Percentiles rank a stretch among this genome's conserved stretches.
Evolutionary conservation across 1,284 basidiomycete species (phyloP).

Genomic region (Tilletia indica): DNA sequence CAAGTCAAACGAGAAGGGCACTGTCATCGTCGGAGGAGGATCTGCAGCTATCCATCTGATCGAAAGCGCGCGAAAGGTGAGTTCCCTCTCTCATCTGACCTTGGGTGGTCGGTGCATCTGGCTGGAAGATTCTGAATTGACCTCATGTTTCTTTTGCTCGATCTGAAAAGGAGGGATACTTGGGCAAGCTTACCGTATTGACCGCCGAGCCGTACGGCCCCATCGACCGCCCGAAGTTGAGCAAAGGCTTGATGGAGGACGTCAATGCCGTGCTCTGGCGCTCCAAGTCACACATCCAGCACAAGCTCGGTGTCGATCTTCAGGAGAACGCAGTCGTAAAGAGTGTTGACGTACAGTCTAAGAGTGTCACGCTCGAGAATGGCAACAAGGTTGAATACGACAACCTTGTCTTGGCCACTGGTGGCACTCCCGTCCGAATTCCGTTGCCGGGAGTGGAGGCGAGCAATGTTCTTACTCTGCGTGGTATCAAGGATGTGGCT

Average conservation of each 20-base stretch:
- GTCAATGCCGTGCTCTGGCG: slow-evolving; percentile 74
- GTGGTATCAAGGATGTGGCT: slow-evolving; percentile 71
- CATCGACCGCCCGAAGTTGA: slow-evolving; percentile 86
- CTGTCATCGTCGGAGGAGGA: slow-evolving; percentile 83
- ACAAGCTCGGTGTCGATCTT: slow-evolving; percentile 76
- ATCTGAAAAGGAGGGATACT: slow-evolving; percentile 68
- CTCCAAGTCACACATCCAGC: slow-evolving; percentile 71
- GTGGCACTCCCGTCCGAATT: slow-evolving; percentile 62
- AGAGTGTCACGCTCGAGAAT: slow-evolving; percentile 54
- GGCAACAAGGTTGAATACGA: slow-evolving; percentile 55
- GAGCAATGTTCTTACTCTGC: slow-evolving; percentile 75
- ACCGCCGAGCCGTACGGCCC: slow-evolving; percentile 77
- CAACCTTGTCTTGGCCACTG: slow-evolving; percentile 58
- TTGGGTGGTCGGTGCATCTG: neutral
- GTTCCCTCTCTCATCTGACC: neutral
- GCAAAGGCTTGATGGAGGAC: slow-evolving; percentile 80
- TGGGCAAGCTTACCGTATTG: slow-evolving; percentile 73
- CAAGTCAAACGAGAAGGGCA: slow-evolving; percentile 61
- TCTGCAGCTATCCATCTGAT: slow-evolving; percentile 75
- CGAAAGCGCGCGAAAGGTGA: slow-evolving; percentile 68
- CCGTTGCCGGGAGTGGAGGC: slow-evolving; percentile 77
- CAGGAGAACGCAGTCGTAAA: slow-evolving; percentile 62
- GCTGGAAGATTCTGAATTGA: neutral
- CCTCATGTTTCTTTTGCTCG: neutral
- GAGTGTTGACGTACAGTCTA: slow-evolving; percentile 35